Base-by-base conservation (phyloP, 768 basidiomycete species). In the Boletus subcaerulescens region DNA sequence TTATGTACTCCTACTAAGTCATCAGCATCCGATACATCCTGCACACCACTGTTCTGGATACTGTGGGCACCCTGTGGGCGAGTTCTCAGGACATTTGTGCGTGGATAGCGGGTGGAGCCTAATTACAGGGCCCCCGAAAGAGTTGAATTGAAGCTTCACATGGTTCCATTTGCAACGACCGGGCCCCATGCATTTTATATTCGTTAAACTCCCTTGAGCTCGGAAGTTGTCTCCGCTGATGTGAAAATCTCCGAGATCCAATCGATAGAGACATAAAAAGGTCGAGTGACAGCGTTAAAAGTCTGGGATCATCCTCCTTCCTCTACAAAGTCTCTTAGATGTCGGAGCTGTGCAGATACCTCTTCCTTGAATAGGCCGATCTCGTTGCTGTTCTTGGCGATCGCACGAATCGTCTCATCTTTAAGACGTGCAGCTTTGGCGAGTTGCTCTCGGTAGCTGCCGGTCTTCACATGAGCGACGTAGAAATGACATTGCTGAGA, bases 361-460 rank as follows among this genome's bases (percentile, higher is more conserved):
- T 87, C 86, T 50, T 86, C 82, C 71, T 91, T 91, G 76, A 92
- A 91, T 63, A 83, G 78, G 15, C 84, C 87, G 35, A 91, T 89
- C 58, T 92, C 91, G 58, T 87, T 88, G 62, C 87, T 87, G 68
- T 86, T 91, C 77, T 91, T 92, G 54, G 89, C 81, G 56, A 93
- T 89, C 17, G 86, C 86, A 0, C 88, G 83, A 43, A 89, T 80
- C 0, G 88, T 91, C 61, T 91, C 89, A 51, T 93, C 89, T 60
- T 83, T 86, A 29, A 92, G 66, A 46, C 88, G 80, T 45, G 80
- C 78, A 20, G 88, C 82, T 63, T 87, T 89, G 56, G 89, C 88
- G 13, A 88, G 71, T 63, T 92, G 89, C 64, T 92, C 90, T 59
- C 83, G 82, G 66, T 90, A 88, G 48, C 90, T 92, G 65, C 40